These are phyloP conservation scores for Sechiopsis laciniata DNA, from an alignment of 306 rosid species.

Conservation along the genomic window DNA sequence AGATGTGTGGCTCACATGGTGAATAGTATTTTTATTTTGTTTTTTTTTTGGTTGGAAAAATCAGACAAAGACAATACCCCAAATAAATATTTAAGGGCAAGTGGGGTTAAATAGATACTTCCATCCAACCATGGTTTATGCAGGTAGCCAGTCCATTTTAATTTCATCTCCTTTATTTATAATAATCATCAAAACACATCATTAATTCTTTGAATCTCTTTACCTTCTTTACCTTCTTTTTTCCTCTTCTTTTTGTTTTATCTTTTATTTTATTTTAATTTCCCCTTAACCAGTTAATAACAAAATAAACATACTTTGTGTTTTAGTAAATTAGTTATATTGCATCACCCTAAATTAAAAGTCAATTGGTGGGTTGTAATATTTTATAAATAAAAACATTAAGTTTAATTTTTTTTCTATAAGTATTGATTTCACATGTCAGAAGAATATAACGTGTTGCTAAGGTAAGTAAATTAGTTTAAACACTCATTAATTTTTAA, in stretches of 20 bases:
- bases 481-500: no score
- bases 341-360: no score
- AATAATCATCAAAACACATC: neutral
- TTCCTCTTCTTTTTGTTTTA: no score
- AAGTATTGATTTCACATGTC: no score
- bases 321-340: no score
- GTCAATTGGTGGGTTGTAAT: no score
- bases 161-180: slow-evolving; percentile 1
- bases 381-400: no score
- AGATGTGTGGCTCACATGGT: slow-evolving; percentile 21
- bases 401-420: no score
- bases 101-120: neutral
- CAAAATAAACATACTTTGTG: neutral
- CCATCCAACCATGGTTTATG: no score
- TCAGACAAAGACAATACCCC: neutral
- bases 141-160: neutral
- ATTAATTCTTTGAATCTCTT: neutral
- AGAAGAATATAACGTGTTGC: no score
- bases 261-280: neutral
- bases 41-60: neutral
- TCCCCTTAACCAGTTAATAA: neutral
- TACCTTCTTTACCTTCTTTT: neutral
- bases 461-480: no score
- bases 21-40: neutral
- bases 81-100: slow-evolving; percentile 16